Percentiles rank a stretch among this genome's conserved stretches.
phyloP scores from a whole-genome alignment of 2,329 filamentous ascomycete genomes.

The Coleophoma cylindrospora region DNA sequence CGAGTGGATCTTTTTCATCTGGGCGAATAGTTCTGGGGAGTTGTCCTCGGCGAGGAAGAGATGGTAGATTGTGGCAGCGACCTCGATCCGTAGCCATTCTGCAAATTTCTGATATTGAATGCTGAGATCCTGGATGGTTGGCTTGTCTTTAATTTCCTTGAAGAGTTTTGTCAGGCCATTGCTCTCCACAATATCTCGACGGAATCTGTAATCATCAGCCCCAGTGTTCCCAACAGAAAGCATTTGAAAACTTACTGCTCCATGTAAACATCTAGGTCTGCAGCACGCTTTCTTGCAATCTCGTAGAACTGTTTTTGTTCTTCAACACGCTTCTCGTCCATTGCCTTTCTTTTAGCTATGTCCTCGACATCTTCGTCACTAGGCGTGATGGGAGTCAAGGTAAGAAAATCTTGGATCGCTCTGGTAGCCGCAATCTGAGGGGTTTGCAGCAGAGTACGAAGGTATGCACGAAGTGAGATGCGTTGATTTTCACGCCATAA shows the following conservation, averaged over 20 bases:
- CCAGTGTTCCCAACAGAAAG: background rate
- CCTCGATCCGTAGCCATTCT: conserved; percentile 95
- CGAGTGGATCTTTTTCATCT: conserved; percentile 90
- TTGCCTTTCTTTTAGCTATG: conserved; percentile 70
- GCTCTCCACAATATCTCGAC: conserved; percentile 59
- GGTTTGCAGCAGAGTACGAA: conserved; percentile 83
- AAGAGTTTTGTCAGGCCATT: conserved; percentile 92
- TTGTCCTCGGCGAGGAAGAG: conserved; percentile 97
- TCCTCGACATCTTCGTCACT: conserved; percentile 82
- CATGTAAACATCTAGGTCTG: conserved; percentile 96
- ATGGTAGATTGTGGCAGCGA: conserved; percentile 94
- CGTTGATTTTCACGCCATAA: conserved; percentile 86
- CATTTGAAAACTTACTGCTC: conserved; percentile 60
- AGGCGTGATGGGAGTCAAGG: conserved; percentile 62
- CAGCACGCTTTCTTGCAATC: conserved; percentile 82
- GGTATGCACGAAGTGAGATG: conserved; percentile 83
- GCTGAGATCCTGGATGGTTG: conserved; percentile 80
- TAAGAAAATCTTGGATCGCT: conserved; percentile 81
- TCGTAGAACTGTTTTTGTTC: conserved; percentile 96
- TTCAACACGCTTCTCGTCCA: conserved; percentile 84
- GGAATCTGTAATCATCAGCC: conserved; percentile 42
- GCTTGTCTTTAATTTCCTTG: conserved; percentile 85
- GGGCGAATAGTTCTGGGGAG: conserved; percentile 90
- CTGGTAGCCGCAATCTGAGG: conserved; percentile 77
- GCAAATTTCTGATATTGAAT: conserved; percentile 97